Percentiles rank a stretch among this genome's conserved stretches.
These are phyloP conservation scores for Psidium guajava DNA, from an alignment of 345 rosid species.

Conservation along the genomic window DNA sequence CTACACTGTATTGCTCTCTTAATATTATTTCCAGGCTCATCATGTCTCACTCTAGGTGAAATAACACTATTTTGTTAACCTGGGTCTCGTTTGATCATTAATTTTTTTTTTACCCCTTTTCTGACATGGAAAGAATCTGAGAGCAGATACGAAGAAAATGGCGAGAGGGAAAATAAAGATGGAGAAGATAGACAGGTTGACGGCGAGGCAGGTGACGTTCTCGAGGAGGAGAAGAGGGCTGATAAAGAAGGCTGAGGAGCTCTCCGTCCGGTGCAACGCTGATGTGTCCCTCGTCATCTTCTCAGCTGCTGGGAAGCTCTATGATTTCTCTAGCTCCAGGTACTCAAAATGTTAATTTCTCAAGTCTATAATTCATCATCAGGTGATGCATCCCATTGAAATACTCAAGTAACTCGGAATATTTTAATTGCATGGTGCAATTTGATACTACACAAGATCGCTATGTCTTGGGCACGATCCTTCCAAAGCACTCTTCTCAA, in stretches of 20 bases:
- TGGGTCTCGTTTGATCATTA: not conserved
- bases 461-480: not conserved
- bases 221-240: slow-evolving; percentile 51
- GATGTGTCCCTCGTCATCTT: slow-evolving; percentile 40
- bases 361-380: not conserved
- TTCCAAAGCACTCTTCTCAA: not conserved
- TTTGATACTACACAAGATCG: not conserved
- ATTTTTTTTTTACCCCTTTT: not conserved
- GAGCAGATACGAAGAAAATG: not conserved
- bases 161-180: slow-evolving; percentile 39
- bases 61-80: not conserved
- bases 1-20: not conserved
- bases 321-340: slow-evolving; percentile 44
- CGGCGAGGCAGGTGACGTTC: slow-evolving; percentile 53
- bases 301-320: slow-evolving; percentile 47
- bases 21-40: not conserved
- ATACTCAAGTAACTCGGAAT: too few species aligned
- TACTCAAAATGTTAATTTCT: not conserved
- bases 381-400: not conserved
- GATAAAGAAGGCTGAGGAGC: slow-evolving; percentile 49
- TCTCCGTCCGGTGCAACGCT: slow-evolving; percentile 45
- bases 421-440: too few species aligned
- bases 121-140: not conserved
- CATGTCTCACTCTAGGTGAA: not conserved
- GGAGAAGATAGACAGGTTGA: slow-evolving; percentile 36